Base-by-base conservation (phyloP, 2,329 filamentous ascomycete species). In the Pseudocercospora fijiensis region DNA sequence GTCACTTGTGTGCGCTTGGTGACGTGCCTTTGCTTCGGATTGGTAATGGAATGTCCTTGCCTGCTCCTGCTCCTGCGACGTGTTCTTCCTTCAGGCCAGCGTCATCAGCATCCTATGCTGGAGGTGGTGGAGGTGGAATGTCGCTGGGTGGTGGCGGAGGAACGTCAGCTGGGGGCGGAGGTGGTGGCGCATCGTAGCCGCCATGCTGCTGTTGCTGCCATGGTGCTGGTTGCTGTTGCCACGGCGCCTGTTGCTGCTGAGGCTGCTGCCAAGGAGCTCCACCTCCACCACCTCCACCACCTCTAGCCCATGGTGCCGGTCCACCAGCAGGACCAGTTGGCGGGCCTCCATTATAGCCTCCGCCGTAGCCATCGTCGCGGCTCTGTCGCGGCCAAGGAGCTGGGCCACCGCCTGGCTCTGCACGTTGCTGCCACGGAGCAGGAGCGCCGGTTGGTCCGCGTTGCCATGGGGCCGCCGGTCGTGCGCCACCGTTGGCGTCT, bases 111-210 rank as follows among this genome's bases (percentile, higher is more conserved):
- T 56, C 53, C 57, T 60, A 69, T 20, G 67, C 61, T 52, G 84
- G 84, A 41, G 86, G 87, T 24, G 89, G 87, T 22, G 87, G 87
- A 13, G 85, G 87, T 41, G 87, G 86, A 62, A 87, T 84, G 67
- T 86, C 86, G 68, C 82, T 81, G 60, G 82, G 84, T 24, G 85
- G 84, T n/a, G 86, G 85, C 0, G 87, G 85, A 26, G 87, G 87
- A 49, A 85, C 85, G 62, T 82, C 79, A 49, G 76, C 76, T 72
- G 88, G 86, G 64, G 89, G 85, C 30, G 74, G 73, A 30, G 78
- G 73, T 63, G 82, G 79, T 62, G 81, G 69, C 3, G 69, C 67
- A 58, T 67, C 70, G 59, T 69, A 67, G 30, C 66, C 67, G 10
- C 62, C 62, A 43, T 52, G 58, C 59, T 63, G 49, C 43, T 56